Evolutionary conservation across 2,329 filamentous ascomycete genomes (phyloP), one percentile per base, ranked within the genome.

Genomic region (Keithomyces neogunnii): DNA sequence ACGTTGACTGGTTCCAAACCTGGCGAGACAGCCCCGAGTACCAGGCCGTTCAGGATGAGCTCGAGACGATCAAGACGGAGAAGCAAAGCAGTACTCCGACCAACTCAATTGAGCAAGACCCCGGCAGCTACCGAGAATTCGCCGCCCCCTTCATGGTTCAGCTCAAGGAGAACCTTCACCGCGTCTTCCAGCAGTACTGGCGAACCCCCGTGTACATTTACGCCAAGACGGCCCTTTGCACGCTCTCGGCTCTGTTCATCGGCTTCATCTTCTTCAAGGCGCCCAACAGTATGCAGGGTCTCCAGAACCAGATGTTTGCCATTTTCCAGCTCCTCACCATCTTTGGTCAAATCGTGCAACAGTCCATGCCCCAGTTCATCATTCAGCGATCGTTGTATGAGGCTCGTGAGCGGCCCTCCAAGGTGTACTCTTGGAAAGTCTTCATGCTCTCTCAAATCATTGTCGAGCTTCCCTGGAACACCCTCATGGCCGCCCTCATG

Each of bases 161-260:
- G 67, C 71, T 92, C 42, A 71, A 69, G 51, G 76, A 84, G 62
- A 87, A 89, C 51, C 77, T 81, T 19, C 66, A 78, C 57, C 88
- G 90, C 61, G 86, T 93, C 30, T 93, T 93, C 74, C 81, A 91
- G 63, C 89, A 95, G 66, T 95, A 93, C 77, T 95, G 90, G 89
- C 86, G 90, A 54, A 91, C 85, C 0, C 90, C 90, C 0, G 79
- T 84, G 4, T 95, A 95, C 73, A 91, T 96, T 67, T 95, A 92
- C 73, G 85, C 87, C 61, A 95, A 95, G 74, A 65, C 76, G 0
- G 72, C 77, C 1, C 82, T 95, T 19, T 89, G 84, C 63, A 70
- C 78, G 29, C 68, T 83, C 13, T 71, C 79, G 35, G 71, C 84
- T 3, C 76, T 95, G 10, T 95, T 92, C 66, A 88, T 93, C 60